phyloP scores from a whole-genome alignment of 257 asterid genomes.

The Solanum ossicruentum region DNA sequence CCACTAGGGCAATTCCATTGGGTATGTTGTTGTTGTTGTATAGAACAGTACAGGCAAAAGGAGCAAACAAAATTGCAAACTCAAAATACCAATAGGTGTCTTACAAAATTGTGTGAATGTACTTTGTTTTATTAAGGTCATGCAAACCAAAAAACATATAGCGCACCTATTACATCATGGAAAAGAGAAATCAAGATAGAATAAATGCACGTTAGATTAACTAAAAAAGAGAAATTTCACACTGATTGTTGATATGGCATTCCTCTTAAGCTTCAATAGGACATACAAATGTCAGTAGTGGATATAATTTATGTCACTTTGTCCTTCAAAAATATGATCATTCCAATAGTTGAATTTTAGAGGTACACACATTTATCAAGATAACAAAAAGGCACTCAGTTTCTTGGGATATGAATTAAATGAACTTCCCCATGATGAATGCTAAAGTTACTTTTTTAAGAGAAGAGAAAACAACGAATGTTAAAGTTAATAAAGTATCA shows the following conservation, averaged over 20 bases:
- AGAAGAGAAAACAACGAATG: not conserved
- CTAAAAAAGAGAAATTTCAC: not conserved
- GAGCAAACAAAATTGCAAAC: not conserved
- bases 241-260: not conserved
- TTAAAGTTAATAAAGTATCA: not conserved
- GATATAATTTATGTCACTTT: not conserved
- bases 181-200: not conserved
- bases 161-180: not conserved
- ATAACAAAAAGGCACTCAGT: not conserved
- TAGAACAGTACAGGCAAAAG: not conserved
- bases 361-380: not conserved
- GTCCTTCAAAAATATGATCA: not conserved
- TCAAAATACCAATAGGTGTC: not conserved
- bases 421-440: not conserved
- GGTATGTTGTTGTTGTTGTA: no score
- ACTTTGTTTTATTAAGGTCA: not conserved
- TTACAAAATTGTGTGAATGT: not conserved
- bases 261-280: not conserved
- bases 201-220: not conserved
- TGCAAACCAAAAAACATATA: not conserved
- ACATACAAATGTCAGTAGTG: not conserved
- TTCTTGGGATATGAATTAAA: not conserved
- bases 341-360: not conserved
- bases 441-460: not conserved
- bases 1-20: no score